phyloP scores from a whole-genome alignment of 345 rosid species.

The Rhodamnia rubescens region DNA sequence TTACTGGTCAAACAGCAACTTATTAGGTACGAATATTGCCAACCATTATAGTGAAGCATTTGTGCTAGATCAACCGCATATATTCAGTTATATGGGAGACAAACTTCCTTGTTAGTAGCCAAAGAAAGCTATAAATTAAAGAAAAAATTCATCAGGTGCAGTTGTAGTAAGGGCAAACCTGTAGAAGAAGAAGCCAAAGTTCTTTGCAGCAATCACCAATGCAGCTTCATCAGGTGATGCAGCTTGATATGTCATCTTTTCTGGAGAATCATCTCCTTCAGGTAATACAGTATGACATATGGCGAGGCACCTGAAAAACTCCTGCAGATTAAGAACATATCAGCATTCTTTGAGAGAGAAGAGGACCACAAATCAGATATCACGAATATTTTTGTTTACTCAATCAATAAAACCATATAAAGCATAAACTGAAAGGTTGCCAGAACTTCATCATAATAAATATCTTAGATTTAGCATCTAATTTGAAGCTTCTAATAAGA shows the following conservation, averaged over 20 bases:
- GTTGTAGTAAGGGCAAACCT: slow-evolving; percentile 24
- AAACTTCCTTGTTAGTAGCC: background rate
- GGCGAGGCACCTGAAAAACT: slow-evolving; percentile 98
- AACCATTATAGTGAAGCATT: background rate
- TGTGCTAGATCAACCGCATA: background rate
- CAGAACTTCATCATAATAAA: background rate
- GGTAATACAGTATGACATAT: slow-evolving; percentile 98
- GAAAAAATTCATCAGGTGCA: background rate
- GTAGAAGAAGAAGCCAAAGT: slow-evolving; percentile 97
- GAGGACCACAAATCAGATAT: background rate
- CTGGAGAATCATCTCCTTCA: slow-evolving; percentile 96
- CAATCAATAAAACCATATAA: background rate
- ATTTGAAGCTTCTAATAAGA: background rate
- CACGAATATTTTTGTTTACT: background rate
- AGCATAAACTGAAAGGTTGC: background rate
- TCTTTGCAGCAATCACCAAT: slow-evolving; percentile 91
- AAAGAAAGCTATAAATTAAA: background rate
- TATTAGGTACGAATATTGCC: background rate
- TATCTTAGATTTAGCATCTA: background rate
- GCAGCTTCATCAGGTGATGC: slow-evolving; percentile 99
- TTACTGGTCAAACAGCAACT: background rate
- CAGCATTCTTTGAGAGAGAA: background rate
- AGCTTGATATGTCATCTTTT: slow-evolving; percentile 88
- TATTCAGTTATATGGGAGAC: background rate
- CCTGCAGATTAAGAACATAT: slow-evolving; percentile 31